These are phyloP conservation scores for Fagus crenata DNA, from an alignment of 306 rosid genomes.

Conservation along the genomic window DNA sequence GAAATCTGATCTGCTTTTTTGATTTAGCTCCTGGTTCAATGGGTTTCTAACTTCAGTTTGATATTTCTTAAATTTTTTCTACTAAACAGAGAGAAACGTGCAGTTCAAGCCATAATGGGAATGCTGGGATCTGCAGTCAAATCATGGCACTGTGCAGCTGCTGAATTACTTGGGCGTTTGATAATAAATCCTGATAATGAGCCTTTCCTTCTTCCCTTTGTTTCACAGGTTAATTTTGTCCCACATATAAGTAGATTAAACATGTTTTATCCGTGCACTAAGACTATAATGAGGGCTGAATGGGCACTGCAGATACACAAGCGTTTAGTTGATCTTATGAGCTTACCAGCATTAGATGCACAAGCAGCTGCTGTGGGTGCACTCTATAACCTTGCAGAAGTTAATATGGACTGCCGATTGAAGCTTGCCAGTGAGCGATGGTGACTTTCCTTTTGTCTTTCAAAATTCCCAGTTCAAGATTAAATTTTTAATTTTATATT, in stretches of 20 bases:
- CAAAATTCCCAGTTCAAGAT: conserved; percentile 4
- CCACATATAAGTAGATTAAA: conserved; percentile 7
- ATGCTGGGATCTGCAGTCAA: conserved; percentile 78
- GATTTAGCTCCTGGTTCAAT: conserved; percentile 3
- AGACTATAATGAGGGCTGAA: conserved; percentile 15
- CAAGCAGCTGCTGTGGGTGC: conserved; percentile 98
- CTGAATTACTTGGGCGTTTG: conserved; percentile 94
- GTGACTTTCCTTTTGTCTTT: conserved; percentile 37
- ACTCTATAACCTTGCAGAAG: conserved; percentile 95
- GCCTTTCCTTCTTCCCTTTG: conserved; percentile 80
- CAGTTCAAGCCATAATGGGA: conserved; percentile 91
- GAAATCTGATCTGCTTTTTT: conserved; percentile 32
- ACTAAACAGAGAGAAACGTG: conserved; percentile 73
- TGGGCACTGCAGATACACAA: conserved; percentile 72
- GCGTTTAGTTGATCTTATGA: conserved; percentile 84
- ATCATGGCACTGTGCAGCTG: conserved; percentile 96
- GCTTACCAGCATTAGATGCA: conserved; percentile 83
- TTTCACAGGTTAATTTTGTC: conserved; percentile 66
- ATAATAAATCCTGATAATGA: conserved; percentile 93
- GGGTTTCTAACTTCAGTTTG: conserved; percentile 27
- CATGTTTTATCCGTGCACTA: neutral
- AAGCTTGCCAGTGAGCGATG: conserved; percentile 96
- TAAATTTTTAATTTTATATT: neutral
- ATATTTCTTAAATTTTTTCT: conserved; percentile 19
- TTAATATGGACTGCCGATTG: conserved; percentile 94